A percentile compares a stretch with the other conserved stretches of the same genome.
These are phyloP conservation scores for Xylaria multiplex DNA, from an alignment of 2,329 filamentous ascomycete species.

Conservation along the genomic window DNA sequence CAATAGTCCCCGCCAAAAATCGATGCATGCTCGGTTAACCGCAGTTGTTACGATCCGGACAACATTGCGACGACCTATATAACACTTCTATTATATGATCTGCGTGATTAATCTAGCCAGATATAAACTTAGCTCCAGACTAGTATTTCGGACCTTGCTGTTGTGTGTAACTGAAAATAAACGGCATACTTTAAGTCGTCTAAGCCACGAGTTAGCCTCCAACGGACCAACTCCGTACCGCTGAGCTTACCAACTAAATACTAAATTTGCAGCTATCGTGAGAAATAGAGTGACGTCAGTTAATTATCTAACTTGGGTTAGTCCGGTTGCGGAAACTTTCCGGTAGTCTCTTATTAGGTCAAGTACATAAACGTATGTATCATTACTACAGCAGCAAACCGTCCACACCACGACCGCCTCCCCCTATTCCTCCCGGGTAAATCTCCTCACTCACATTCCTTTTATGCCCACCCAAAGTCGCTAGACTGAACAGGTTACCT, in stretches of 20 bases:
- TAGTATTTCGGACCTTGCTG: background rate
- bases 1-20: background rate
- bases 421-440: background rate
- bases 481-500: background rate
- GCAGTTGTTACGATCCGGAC: constrained; percentile 9
- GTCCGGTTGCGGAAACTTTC: background rate
- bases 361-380: background rate
- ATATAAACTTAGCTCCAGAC: background rate
- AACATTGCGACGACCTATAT: constrained; percentile 1
- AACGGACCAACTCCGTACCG: no score
- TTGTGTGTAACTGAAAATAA: background rate
- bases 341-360: background rate
- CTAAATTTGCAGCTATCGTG: background rate
- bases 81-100: background rate
- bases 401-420: background rate
- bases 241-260: background rate
- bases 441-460: background rate
- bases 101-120: background rate
- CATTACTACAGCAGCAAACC: background rate
- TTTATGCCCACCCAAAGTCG: background rate
- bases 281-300: constrained; percentile 1
- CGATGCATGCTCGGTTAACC: constrained; percentile 8
- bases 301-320: constrained; percentile 1
- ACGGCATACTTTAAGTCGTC: no score
- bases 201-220: no score